These are phyloP conservation scores for Camptophora hylomeconis DNA, from an alignment of 2,329 filamentous ascomycete genomes.

Conservation along the genomic window DNA sequence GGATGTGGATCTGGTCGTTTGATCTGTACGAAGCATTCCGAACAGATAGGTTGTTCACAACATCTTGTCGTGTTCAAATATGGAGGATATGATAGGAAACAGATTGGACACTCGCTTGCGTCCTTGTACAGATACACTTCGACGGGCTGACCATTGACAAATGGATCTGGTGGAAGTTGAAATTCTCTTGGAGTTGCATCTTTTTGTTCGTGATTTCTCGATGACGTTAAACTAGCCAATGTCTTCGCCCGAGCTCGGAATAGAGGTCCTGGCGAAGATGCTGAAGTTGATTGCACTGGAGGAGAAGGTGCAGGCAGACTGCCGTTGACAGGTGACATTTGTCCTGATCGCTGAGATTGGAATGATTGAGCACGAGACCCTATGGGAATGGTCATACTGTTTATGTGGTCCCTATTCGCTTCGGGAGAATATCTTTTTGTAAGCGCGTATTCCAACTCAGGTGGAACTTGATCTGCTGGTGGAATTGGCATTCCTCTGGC, in stretches of 20 bases:
- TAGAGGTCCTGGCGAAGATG: constrained; percentile 36
- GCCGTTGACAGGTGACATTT: constrained; percentile 45
- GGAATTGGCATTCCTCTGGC: constrained; percentile 75
- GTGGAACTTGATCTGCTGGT: constrained; percentile 66
- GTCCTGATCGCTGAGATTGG: constrained; percentile 57
- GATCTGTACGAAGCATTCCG: constrained; percentile 97
- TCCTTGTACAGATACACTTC: constrained; percentile 93
- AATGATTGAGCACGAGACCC: constrained; percentile 62
- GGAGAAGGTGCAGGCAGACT: constrained; percentile 48
- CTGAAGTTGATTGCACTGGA: constrained; percentile 37
- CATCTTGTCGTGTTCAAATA: constrained; percentile 90
- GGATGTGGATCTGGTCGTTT: constrained; percentile 86
- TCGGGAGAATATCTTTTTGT: constrained; percentile 33
- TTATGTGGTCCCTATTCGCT: constrained; percentile 45
- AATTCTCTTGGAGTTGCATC: constrained; percentile 68
- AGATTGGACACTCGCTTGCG: constrained; percentile 83
- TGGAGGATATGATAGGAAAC: constrained; percentile 88
- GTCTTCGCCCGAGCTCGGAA: constrained; percentile 83
- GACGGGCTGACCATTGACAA: constrained; percentile 84
- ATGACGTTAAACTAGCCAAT: constrained; percentile 67
- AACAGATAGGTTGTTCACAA: constrained; percentile 93
- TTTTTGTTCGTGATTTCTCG: constrained; percentile 56
- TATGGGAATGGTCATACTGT: constrained; percentile 68
- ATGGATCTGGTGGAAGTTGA: constrained; percentile 67
- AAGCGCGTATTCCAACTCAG: constrained; percentile 48